Evolutionary conservation across 371 early-diverging fungal species (phyloP).

Genomic region (Mortierella sp.): DNA sequence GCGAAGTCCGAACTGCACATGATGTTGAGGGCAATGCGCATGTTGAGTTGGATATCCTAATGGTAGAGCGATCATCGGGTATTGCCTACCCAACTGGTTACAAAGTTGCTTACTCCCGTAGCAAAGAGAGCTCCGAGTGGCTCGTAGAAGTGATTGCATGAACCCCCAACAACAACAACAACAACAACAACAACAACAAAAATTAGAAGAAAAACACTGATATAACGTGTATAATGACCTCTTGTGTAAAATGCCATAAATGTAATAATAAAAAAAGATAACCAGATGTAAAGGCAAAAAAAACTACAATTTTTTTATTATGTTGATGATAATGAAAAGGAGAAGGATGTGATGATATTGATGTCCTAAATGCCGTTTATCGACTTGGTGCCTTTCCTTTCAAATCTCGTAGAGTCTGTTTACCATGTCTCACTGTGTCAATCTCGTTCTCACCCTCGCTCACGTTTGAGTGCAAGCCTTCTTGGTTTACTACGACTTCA

Average conservation of each 20-base stretch:
- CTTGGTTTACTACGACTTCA: not conserved
- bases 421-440: too few relatives aligned
- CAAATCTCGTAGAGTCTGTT: not conserved
- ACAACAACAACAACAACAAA: too few relatives aligned
- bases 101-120: conserved; percentile 24
- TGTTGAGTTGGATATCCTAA: conserved; percentile 29
- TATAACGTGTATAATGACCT: not conserved
- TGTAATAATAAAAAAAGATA: too few relatives aligned
- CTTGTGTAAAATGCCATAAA: too few relatives aligned
- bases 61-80: conserved; percentile 33
- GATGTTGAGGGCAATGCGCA: conserved; percentile 20
- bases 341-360: too few relatives aligned
- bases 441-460: not conserved
- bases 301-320: too few relatives aligned
- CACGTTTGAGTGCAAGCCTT: not conserved
- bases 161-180: too few relatives aligned
- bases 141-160: conserved; percentile 19
- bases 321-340: too few relatives aligned
- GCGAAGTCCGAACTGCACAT: conserved; percentile 27
- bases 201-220: not conserved
- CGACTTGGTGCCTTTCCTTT: conserved; percentile 18
- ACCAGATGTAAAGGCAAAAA: too few relatives aligned
- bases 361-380: not conserved
- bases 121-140: conserved; percentile 24
- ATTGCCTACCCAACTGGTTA: conserved; percentile 37